Conservation (phyloP, 2,329 filamentous ascomycete species). For the Botrytis galanthina region DNA sequence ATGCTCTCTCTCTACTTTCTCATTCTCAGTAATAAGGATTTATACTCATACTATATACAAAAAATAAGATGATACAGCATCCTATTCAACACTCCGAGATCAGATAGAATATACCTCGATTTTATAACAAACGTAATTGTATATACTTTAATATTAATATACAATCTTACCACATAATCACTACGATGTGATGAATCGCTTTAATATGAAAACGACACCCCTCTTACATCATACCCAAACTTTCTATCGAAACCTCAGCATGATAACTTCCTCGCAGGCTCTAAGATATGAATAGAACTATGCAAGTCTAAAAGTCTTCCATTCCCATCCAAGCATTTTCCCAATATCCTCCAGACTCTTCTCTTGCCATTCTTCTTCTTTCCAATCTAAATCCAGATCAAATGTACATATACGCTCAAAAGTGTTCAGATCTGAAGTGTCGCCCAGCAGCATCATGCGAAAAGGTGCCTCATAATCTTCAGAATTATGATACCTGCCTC, state of each 20-base stretch:
- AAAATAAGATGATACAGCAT: too few species aligned
- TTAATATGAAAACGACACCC: too few species aligned
- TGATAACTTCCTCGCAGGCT: too few species aligned
- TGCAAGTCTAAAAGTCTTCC: not conserved
- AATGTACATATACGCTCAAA: not conserved
- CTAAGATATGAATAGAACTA: not conserved
- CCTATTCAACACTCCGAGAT: not conserved
- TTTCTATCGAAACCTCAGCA: too few species aligned
- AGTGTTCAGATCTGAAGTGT: not conserved
- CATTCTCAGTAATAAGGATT: too few species aligned
- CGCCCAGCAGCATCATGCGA: not conserved
- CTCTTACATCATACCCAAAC: too few species aligned
- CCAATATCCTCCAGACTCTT: fast-evolving
- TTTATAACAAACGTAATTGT: not conserved
- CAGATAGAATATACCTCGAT: not conserved
- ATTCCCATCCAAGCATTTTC: fast-evolving
- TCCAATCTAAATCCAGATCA: fast-evolving
- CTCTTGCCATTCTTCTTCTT: fast-evolving
- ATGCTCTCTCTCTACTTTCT: too few species aligned
- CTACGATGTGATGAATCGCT: too few species aligned
- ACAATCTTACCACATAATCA: too few species aligned
- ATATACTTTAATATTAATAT: too few species aligned
- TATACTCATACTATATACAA: too few species aligned
- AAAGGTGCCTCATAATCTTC: fast-evolving
- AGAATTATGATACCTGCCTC: fast-evolving